Evolutionary conservation across 2,329 filamentous ascomycete species (phyloP), one percentile per base, ranked within the genome.

Genomic region (Lojkania enalia): DNA sequence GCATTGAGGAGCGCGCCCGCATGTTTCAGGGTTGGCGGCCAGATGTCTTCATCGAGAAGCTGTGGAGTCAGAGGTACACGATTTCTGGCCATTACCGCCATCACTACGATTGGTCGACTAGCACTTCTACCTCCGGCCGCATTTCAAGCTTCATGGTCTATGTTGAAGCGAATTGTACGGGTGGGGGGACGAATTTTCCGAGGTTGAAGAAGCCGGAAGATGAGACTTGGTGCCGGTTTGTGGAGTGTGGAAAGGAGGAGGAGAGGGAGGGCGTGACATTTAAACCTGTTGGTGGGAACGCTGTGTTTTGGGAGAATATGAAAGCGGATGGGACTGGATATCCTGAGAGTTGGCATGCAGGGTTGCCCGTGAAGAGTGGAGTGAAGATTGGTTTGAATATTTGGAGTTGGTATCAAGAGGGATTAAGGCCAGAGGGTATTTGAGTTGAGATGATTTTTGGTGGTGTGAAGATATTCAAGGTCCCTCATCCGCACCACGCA

Each of bases 81-180:
- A 59, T 67, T 4, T 74, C 72, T 2, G 82, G 81, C 1, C 80
- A 84, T 60, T 85, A 84, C 61, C 66, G 66, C 3, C 74, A 81
- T 48, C 81, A 84, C 53, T 84, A 78, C 58, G 82, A 85, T 63
- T 84, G 63, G 63, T 55, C 49, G 16, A 39, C 63, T 63, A 39
- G 71, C 63, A 45, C 58, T 41, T 3, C 74, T 73, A 29, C 52
- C 43, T 39, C 62, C 45, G 46, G 70, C 25, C 69, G 82, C 0
- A 64, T 80, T 4, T 81, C 75, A 43, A 81, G 75, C 2, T 84
- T 84, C 55, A 84, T 84, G 80, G 81, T 84, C 1, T 85, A 83
- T 56, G 61, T 84, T 6, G 63, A 61, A 6, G 61, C 61, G 3
- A 68, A 78, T 35, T 80, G 79, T 49, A 71, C 70, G 13, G 82